Evolutionary conservation across 2,329 filamentous ascomycete species (phyloP), one percentile per base, ranked within the genome.

Genomic region (Dothistroma septosporum): DNA sequence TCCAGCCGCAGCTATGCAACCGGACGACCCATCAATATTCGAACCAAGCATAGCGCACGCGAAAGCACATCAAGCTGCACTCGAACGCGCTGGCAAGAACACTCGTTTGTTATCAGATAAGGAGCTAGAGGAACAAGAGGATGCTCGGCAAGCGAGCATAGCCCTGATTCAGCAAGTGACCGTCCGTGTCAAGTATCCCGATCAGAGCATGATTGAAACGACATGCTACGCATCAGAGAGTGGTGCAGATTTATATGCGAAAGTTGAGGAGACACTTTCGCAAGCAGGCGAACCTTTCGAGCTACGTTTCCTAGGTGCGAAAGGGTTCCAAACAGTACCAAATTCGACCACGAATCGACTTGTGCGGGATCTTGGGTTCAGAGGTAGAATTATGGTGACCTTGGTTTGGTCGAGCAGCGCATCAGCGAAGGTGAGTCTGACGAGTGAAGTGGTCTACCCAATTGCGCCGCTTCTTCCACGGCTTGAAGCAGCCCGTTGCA

Each of bases 181-280:
- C 31, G 82, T 97, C 64, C 91, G 90, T 65, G 84, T 97, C 53
- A 88, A 92, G 28, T 92, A 97, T 68, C 93, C 93, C 0, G 92
- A 97, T 72, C 90, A 92, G 68, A 89, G 87, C 60, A 86, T 87
- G 57, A 85, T 92, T 33, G 85, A 91, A 55, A 87, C 87, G 77
- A 83, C 81, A n/a, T 86, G 95, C 66, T 82, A 81, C 1, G 85
- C 85, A 21, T 74, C 79, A 1, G 87, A 92, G 57, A 91, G 89
- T 0, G 89, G 87, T 1, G 80, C 82, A 2, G 83, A 84, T 55
- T 79, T 99, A 1, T 91, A 97, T 76, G 78, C 80, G 14, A 91
- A 89, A 65, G 90, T 96, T 19, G 81, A 86, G 56, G 80, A 80
- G 48, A 85, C 93, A 63, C 87, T 99, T 74, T 83, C 85, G 1